Conservation (phyloP, 2,329 filamentous ascomycete genomes). For the Colletotrichum costaricense region DNA sequence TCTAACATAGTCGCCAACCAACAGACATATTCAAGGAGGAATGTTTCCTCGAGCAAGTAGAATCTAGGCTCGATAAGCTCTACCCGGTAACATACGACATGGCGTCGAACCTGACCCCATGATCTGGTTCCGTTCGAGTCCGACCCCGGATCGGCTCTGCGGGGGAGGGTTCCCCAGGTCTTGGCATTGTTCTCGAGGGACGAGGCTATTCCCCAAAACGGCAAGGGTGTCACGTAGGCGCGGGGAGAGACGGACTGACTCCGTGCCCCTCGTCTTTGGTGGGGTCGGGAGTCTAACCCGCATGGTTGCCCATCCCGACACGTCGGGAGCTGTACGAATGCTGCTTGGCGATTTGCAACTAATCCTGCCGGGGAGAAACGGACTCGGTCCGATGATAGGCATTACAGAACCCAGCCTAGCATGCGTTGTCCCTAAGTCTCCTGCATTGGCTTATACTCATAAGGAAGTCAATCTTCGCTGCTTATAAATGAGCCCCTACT, state of each 20-base stretch:
- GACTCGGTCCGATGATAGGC: background rate
- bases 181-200: background rate
- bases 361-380: background rate
- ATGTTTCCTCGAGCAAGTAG: background rate
- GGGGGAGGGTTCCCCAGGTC: background rate
- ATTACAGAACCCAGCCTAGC: background rate
- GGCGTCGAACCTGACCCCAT: background rate
- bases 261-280: background rate
- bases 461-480: too few relatives aligned
- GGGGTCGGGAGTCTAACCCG: background rate
- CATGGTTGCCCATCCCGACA: background rate
- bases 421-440: background rate
- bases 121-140: background rate
- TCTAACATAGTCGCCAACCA: background rate
- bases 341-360: background rate
- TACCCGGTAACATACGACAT: background rate
- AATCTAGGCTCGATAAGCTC: background rate
- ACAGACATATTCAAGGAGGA: background rate
- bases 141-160: background rate
- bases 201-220: background rate
- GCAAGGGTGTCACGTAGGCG: too few relatives aligned
- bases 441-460: background rate
- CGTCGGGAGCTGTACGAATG: background rate
- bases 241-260: constrained; percentile 28
- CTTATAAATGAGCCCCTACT: too few relatives aligned